phyloP scores from a whole-genome alignment of 768 basidiomycete species.

The Auricularia sp. region DNA sequence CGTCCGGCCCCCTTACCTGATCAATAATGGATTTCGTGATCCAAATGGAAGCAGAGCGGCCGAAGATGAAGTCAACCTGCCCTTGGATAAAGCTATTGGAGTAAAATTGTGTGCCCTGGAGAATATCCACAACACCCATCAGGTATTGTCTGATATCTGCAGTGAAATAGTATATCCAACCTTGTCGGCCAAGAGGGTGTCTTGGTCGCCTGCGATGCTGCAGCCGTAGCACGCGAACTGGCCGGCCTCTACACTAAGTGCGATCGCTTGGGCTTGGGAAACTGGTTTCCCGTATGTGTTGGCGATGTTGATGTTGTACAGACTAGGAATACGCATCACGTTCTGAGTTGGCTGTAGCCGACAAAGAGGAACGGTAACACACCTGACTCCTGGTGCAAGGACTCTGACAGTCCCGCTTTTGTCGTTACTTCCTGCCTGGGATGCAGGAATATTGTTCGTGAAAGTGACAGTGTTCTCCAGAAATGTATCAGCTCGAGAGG shows the following conservation, averaged over 20 bases:
- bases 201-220: slow-evolving; percentile 1
- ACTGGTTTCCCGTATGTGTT: slow-evolving; percentile 9
- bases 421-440: slow-evolving; percentile 9
- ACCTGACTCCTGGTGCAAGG: slow-evolving; percentile 7
- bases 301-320: slow-evolving; percentile 8
- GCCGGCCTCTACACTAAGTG: slow-evolving; percentile 5
- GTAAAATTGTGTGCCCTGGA: slow-evolving; percentile 6
- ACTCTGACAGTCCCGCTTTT: slow-evolving; percentile 11
- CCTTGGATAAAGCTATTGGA: slow-evolving; percentile 1
- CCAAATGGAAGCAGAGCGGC: slow-evolving; percentile 2
- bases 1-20: neutral
- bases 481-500: neutral
- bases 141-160: too few relatives aligned
- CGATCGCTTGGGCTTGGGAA: slow-evolving; percentile 3
- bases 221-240: slow-evolving; percentile 5
- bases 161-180: neutral
- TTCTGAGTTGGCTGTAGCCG: neutral
- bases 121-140: neutral
- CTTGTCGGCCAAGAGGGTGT: slow-evolving; percentile 1
- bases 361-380: neutral
- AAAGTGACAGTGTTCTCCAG: neutral
- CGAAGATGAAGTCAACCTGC: slow-evolving; percentile 3
- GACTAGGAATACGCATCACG: neutral
- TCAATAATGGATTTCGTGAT: slow-evolving; percentile 4
- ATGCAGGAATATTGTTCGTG: slow-evolving; percentile 17